These are phyloP conservation scores for Tuber melanosporum DNA, from an alignment of 495 filamentous ascomycete genomes.

Conservation along the genomic window DNA sequence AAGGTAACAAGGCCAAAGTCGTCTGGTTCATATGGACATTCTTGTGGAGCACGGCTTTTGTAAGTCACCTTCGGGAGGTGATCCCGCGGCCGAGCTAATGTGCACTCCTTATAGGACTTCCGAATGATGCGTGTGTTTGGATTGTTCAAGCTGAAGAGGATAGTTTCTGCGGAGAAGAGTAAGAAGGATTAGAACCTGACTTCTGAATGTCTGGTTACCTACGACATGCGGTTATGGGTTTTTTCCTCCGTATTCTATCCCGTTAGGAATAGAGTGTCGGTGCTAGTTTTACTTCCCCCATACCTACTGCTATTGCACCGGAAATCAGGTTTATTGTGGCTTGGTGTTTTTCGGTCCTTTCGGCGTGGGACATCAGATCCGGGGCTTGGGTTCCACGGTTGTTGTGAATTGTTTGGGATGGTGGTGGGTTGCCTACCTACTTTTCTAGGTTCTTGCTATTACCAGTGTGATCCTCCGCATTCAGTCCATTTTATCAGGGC, in stretches of 20 bases:
- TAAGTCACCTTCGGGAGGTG: slow-evolving; percentile 16
- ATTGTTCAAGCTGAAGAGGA: slow-evolving; percentile 23
- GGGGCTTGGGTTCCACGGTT: too few species aligned
- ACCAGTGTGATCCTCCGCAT: too few species aligned
- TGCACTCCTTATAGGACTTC: slow-evolving; percentile 19
- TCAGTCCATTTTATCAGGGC: too few species aligned
- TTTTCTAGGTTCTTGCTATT: too few species aligned
- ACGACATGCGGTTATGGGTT: neutral
- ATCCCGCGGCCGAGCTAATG: neutral
- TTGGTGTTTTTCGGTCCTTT: too few species aligned
- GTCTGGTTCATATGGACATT: slow-evolving; percentile 36
- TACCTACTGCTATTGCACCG: neutral
- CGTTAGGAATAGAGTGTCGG: neutral
- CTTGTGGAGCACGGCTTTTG: slow-evolving; percentile 40
- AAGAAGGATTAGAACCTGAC: slow-evolving; percentile 13
- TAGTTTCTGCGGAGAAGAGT: slow-evolving; percentile 8
- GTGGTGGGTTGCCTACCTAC: neutral
- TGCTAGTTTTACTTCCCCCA: neutral
- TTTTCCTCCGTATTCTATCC: neutral
- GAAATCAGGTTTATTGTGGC: neutral
- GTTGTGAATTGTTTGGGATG: neutral
- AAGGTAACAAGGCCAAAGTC: slow-evolving; percentile 19
- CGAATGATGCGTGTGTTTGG: slow-evolving; percentile 25
- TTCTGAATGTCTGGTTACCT: neutral
- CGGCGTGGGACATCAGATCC: too few species aligned